phyloP scores from a whole-genome alignment of 371 early-diverging fungal species.

The Rhizopus delemar region DNA sequence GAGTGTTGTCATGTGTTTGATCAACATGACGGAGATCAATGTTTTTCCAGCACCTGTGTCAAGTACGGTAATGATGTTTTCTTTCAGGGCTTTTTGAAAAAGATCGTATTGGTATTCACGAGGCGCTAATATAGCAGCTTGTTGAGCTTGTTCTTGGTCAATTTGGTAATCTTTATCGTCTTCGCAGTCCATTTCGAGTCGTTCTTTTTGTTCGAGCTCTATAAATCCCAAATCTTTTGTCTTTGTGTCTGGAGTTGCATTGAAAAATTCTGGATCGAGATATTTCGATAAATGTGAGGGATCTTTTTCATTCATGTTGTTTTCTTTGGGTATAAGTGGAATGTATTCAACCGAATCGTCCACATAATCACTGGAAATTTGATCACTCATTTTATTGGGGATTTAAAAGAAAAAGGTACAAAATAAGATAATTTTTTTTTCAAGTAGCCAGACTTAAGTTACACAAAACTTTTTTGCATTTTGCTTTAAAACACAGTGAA shows the following conservation, averaged over 20 bases:
- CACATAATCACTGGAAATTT: slow-evolving; percentile 6
- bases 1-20: slow-evolving; percentile 63
- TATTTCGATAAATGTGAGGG: slow-evolving; percentile 22
- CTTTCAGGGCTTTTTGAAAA: slow-evolving; percentile 61
- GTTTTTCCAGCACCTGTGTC: slow-evolving; percentile 96
- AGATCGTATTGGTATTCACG: slow-evolving; percentile 82
- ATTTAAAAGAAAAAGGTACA: background rate
- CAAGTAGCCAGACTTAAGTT: background rate
- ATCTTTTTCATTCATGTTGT: slow-evolving; percentile 39
- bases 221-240: slow-evolving; percentile 26
- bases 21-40: slow-evolving; percentile 81
- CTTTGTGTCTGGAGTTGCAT: slow-evolving; percentile 26
- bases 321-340: slow-evolving; percentile 17
- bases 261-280: slow-evolving; percentile 39
- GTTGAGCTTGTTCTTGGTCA: slow-evolving; percentile 16
- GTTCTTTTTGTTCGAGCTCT: slow-evolving; percentile 28
- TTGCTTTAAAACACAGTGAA: no score
- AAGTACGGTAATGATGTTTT: slow-evolving; percentile 84
- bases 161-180: slow-evolving; percentile 19
- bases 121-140: slow-evolving; percentile 44
- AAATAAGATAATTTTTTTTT: background rate
- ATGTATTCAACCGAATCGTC: slow-evolving; percentile 23
- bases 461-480: no score
- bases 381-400: background rate
- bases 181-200: slow-evolving; percentile 26